Percentiles rank a stretch among this genome's conserved stretches.
Conservation (phyloP, 108 stramenopile genomes). For the Cyclostephanos tholiformis region DNA sequence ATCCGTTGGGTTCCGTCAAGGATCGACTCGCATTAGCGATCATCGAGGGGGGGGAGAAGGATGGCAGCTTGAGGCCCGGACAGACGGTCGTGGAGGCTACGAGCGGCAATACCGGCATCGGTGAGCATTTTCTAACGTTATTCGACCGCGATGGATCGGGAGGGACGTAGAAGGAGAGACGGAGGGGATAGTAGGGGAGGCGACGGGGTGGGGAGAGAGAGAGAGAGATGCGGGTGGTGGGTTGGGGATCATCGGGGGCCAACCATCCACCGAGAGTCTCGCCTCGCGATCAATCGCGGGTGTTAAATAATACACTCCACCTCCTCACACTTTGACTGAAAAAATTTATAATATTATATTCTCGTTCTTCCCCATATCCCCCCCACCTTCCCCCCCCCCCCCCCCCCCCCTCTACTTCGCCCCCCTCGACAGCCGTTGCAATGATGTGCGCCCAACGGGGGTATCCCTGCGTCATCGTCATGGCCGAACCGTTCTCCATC, state of each 20-base stretch:
- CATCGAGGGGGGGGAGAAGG: conserved; percentile 85
- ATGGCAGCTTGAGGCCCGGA: conserved; percentile 83
- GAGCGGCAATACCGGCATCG: conserved; percentile 95
- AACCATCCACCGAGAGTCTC: too few species aligned
- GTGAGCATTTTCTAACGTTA: conserved; percentile 64
- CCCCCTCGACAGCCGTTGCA: conserved; percentile 34
- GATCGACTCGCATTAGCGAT: conserved; percentile 85
- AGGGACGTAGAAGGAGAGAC: neutral
- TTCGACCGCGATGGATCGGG: too few species aligned
- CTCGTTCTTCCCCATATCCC: too few species aligned
- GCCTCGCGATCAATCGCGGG: too few species aligned
- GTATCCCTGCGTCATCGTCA: conserved; percentile 76
- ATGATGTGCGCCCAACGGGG: conserved; percentile 69
- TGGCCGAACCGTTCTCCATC: conserved; percentile 70
- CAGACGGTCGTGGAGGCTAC: conserved; percentile 94
- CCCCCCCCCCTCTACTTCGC: neutral
- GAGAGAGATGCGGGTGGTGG: too few species aligned
- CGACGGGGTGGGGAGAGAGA: too few species aligned
- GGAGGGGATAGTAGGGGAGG: too few species aligned
- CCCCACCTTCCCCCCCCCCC: too few species aligned
- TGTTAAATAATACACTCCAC: too few species aligned
- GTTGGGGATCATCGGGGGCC: too few species aligned
- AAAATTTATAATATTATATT: too few species aligned
- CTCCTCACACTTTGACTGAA: too few species aligned
- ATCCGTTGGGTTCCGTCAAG: conserved; percentile 89